Evolutionary conservation across 192 early-diverging fungal species (phyloP).

Genomic region (Coemansia sp.): DNA sequence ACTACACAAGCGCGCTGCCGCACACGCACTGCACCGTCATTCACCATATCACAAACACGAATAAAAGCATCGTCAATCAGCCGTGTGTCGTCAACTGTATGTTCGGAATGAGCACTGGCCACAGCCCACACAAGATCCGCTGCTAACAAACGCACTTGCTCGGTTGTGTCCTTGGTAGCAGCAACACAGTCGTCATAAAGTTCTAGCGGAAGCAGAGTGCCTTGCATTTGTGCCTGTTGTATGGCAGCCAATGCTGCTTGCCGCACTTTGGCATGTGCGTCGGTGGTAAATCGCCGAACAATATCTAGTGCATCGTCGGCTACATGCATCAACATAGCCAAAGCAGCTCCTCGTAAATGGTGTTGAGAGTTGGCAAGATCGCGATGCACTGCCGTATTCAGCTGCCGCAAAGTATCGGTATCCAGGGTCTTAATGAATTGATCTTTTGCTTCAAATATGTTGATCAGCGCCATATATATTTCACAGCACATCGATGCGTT

Average conservation of each 20-base stretch:
- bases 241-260: conserved; percentile 31
- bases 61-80: conserved; percentile 75
- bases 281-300: conserved; percentile 29
- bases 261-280: conserved; percentile 46
- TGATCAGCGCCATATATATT: conserved; percentile 33
- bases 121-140: conserved; percentile 66
- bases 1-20: conserved; percentile 66
- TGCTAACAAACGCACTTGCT: conserved; percentile 69
- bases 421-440: conserved; percentile 8
- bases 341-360: conserved; percentile 39
- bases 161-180: conserved; percentile 67
- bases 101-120: conserved; percentile 53
- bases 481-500: conserved; percentile 40
- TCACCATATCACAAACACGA: conserved; percentile 79
- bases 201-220: conserved; percentile 18
- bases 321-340: conserved; percentile 9
- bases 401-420: not conserved
- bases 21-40: conserved; percentile 66
- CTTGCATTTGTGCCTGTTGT: conserved; percentile 35
- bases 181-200: conserved; percentile 65
- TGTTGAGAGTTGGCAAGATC: conserved; percentile 48
- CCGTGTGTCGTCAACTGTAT: conserved; percentile 42
- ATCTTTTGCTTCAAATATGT: conserved; percentile 36
- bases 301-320: conserved; percentile 14
- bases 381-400: conserved; percentile 10